Evolutionary conservation across 345 rosid species (phyloP), one percentile per base, ranked within the genome.

Genomic region (Aegle marmelos): DNA sequence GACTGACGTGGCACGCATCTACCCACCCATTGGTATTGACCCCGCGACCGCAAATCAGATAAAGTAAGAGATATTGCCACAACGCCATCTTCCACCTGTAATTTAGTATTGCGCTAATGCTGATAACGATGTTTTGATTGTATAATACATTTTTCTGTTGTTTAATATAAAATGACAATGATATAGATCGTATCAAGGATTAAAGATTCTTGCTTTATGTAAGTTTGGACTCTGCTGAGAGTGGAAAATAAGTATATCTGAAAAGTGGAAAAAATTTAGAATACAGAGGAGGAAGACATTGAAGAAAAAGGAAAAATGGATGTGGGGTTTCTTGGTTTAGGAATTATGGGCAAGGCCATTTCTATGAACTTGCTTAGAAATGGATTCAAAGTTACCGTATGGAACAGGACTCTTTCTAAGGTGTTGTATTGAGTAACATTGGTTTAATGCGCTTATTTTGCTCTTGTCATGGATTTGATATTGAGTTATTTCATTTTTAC

Each of bases 321-420:
- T 78, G 88, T 95, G 9, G 99, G 98, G 41, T 92, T 95, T 83
- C 82, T 95, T 83, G 99, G 99, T 30, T 63, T 95, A 76, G 99
- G 99, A 34, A 95, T 95, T 69, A 95, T 95, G 99, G 99, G 99
- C 53, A 93, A 91, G 81, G 99, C 95, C 87, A 95, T 95, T 97
- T 79, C 97, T 34, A 79, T 90, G 88, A 95, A 93, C 86, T 83
- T 95, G 86, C 83, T 93, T 65, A 88, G 84, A 17, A 82, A 88
- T 81, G 97, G 98, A 53, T 93, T 93, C 87, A 95, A 91, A 63
- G 98, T 95, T 31, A 92, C 96, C 67, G 97, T 95, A 21, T 95
- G 99, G 98, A 95, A 95, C 90, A 86, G 98, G 60, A 95, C 97
- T 31, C 92, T 91, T 60, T 88, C 99, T 28, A 93, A 93, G 98